These are phyloP conservation scores for Xylaria intraflava DNA, from an alignment of 495 filamentous ascomycete species.

Conservation along the genomic window DNA sequence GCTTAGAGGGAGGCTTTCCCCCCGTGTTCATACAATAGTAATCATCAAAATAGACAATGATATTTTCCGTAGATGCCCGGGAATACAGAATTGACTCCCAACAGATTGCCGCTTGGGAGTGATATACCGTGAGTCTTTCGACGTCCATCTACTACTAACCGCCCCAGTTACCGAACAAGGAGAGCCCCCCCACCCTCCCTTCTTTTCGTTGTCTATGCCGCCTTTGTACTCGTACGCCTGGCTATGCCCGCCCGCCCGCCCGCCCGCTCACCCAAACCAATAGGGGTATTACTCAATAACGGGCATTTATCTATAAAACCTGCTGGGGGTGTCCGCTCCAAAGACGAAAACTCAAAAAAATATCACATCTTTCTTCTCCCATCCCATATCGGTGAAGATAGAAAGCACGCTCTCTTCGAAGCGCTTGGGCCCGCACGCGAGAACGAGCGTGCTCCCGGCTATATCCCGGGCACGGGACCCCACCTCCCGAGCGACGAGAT, in stretches of 20 bases:
- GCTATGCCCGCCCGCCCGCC: too few relatives aligned
- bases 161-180: neutral
- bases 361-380: conserved; percentile 71
- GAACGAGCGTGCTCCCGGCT: conserved; percentile 51
- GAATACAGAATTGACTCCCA: neutral
- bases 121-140: neutral
- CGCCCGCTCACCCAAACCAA: too few relatives aligned
- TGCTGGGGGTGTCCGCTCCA: too few relatives aligned
- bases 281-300: too few relatives aligned
- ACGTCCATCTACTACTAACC: neutral
- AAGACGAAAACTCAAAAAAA: conserved; percentile 58
- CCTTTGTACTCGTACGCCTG: neutral
- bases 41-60: neutral
- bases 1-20: neutral
- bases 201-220: neutral
- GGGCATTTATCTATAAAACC: too few relatives aligned
- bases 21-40: neutral
- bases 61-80: neutral
- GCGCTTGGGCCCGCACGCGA: conserved; percentile 77
- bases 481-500: conserved; percentile 57
- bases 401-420: conserved; percentile 65
- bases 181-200: too few relatives aligned
- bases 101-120: neutral
- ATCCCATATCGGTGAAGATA: conserved; percentile 62
- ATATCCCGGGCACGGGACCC: conserved; percentile 24